Evolutionary conservation across 495 filamentous ascomycete genomes (phyloP), one percentile per base, ranked within the genome.

Genomic region (Trichocladium uniseriatum): DNA sequence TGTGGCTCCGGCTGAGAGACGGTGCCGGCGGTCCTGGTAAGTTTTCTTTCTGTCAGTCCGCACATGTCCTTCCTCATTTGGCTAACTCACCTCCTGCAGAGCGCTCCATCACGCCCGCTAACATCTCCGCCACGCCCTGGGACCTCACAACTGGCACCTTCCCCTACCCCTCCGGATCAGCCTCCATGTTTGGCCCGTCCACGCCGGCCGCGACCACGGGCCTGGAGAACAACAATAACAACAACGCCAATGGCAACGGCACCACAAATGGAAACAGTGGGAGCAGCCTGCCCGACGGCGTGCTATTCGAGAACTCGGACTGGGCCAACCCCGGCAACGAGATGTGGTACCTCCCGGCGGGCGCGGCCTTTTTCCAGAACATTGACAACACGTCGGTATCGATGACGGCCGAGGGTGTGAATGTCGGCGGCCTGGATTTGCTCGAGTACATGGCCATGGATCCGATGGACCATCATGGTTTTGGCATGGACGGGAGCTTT

Each of bases 381-480:
- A 62, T 77, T 35, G 74, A 74, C 52, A 72, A 72, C 45, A 60
- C 62, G 18, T 63, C 55, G 5, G 75, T 78, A 20, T 74, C 74
- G 31, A 78, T 78, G 72, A 78, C 74, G 28, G 74, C 76, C 6
- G 75, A 79, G 60, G 76, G 76, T 29, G 76, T 79, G 28, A 79
- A 75, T 52, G 70, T 78, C 0, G 74, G 72, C 32, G 76, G 76
- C 3, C 57, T 79, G 8, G 76, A 79, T 45, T 43, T 79, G 55
- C 66, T 79, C 6, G 76, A 79, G 51, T 79, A 71, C 49, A 77
- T 79, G 74, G 72, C 71, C 0, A 71, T 78, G 67, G 76, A 77
- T 27, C 67, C 66, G 16, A 65, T 66, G 28, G 58, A 61, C 7
- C 48, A 56, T 19, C 43, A 43, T 36, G 32, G 21, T 40, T 70